phyloP scores from a whole-genome alignment of 441 rosid species.

The Iberis amara region DNA sequence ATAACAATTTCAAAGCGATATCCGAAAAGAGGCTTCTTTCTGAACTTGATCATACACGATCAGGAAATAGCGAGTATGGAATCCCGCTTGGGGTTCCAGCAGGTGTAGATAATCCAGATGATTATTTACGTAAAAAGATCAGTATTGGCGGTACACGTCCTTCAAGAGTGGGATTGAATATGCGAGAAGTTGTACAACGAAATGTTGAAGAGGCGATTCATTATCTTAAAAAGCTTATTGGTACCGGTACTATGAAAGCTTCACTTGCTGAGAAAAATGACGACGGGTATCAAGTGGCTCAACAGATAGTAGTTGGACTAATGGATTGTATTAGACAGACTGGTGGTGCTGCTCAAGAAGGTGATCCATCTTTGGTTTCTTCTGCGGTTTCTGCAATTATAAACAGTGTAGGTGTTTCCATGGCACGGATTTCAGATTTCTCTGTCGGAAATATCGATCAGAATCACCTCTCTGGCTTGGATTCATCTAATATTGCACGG shows the following conservation, averaged over 20 bases:
- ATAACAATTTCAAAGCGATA: conserved; percentile 60
- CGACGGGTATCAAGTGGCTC: conserved; percentile 76
- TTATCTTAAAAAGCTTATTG: conserved; percentile 51
- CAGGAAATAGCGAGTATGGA: conserved; percentile 72
- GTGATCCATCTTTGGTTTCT: conserved; percentile 92
- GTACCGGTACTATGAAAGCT: conserved; percentile 49
- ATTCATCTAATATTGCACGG: conserved; percentile 53
- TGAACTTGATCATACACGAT: conserved; percentile 84
- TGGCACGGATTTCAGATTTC: conserved; percentile 75
- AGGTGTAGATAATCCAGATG: conserved; percentile 88
- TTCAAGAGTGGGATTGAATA: conserved; percentile 76
- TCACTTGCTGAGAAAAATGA: conserved; percentile 49
- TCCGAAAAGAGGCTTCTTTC: conserved; percentile 82
- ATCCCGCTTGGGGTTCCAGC: conserved; percentile 77
- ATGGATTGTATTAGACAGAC: conserved; percentile 85
- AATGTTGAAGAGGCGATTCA: conserved; percentile 57
- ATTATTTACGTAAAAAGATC: conserved; percentile 81
- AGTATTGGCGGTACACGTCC: conserved; percentile 47
- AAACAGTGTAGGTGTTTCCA: conserved; percentile 55
- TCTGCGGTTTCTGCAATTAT: conserved; percentile 90
- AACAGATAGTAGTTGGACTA: conserved; percentile 67
- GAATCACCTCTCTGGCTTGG: conserved; percentile 42
- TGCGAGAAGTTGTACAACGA: conserved; percentile 78
- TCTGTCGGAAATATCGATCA: conserved; percentile 43
- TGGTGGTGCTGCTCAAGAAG: conserved; percentile 98